Evolutionary conservation across 306 rosid species (phyloP), one percentile per base, ranked within the genome.

Genomic region (Aeschynomene evenia): DNA sequence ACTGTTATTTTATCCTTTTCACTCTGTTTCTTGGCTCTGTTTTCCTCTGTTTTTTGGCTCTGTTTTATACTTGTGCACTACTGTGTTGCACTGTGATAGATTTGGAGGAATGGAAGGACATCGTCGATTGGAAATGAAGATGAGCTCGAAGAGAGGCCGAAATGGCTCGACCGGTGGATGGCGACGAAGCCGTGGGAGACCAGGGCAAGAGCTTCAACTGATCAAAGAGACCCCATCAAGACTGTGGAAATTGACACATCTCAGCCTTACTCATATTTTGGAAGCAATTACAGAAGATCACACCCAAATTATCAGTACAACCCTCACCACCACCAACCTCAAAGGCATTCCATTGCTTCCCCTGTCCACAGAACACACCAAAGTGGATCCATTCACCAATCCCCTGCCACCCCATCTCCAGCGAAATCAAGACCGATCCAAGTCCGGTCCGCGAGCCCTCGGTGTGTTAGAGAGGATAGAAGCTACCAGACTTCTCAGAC

Each of bases 201-300:
- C 50, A 83, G 87, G 48, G 95, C 79, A 73, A 87, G 97, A 69
- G 92, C 96, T 75, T 95, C 97, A 49, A 89, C 90, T 9, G 99
- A 95, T 55, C 97, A 83, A 15, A 90, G 96, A 79, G 98, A 90
- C 31, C 79, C 85, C 39, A 72, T 95, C 23, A 95, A 87, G 72
- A 95, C 95, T 0, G 87, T 95, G 4, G 96, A 95, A 82, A 86
- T 95, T 6, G 99, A 95, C 54, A 91, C 97, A 7, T 75, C 97
- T 45, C 95, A 84, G 19, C 99, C 99, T 11, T 95, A 84, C 78
- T 81, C 92, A 7, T 84, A 82, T 68, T 71, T 85, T 12, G 79
- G 91, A 22, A 24, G 88, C 40, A 93, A 79, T 73, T 80, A 79
- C 63, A 72, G 90, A 79, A 88, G 92, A 85, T 81, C 85, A 51